Evolutionary conservation across 345 rosid species (phyloP).

Genomic region (Eucalyptus cloeziana): DNA sequence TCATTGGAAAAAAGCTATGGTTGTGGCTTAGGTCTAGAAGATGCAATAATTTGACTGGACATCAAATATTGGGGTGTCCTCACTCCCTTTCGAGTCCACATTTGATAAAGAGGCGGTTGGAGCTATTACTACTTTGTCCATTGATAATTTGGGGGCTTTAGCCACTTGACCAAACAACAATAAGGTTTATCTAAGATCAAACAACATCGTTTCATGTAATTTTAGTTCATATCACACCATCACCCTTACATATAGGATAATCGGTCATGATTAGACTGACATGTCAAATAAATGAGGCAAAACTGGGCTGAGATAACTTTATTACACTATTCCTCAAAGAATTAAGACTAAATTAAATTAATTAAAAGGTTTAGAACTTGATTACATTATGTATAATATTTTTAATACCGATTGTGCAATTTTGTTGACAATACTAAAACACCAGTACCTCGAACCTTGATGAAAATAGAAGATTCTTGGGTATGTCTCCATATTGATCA

Average conservation of each 20-base stretch:
- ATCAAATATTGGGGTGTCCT: too few species aligned
- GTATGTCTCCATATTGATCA: background rate
- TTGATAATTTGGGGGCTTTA: background rate
- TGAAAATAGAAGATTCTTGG: background rate
- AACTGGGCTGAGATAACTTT: background rate
- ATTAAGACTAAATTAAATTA: fast-evolving
- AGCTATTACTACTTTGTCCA: background rate
- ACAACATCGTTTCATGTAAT: background rate
- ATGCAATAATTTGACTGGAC: too few species aligned
- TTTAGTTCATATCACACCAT: background rate
- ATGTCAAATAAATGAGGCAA: background rate
- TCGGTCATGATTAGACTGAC: background rate
- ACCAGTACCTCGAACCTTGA: background rate
- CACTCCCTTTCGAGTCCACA: too few species aligned
- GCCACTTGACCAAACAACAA: background rate
- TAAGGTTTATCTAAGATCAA: background rate
- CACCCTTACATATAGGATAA: background rate
- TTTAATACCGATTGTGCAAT: background rate
- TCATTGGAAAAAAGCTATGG: too few species aligned
- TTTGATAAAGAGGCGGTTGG: too few species aligned
- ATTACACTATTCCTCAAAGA: background rate
- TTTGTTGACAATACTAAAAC: background rate
- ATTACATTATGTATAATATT: background rate
- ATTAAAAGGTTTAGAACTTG: fast-evolving
- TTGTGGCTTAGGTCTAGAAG: too few species aligned